These are phyloP conservation scores for Paramyrothecium roridum DNA, from an alignment of 2,329 filamentous ascomycete genomes.

Conservation along the genomic window DNA sequence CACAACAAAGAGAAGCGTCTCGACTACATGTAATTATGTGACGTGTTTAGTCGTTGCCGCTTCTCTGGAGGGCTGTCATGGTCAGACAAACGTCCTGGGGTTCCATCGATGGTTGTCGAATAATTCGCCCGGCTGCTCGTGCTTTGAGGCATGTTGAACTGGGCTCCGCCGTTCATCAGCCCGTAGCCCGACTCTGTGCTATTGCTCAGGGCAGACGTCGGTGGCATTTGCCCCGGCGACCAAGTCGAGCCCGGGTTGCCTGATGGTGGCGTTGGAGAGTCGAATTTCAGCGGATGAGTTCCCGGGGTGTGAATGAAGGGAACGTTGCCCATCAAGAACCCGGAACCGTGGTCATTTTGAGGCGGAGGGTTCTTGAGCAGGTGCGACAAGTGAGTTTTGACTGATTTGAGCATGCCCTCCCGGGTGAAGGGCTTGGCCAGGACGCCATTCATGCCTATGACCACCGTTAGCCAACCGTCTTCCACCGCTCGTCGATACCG, in stretches of 20 bases:
- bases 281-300: slow-evolving; percentile 42
- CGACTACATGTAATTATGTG: slow-evolving; percentile 21
- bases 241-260: slow-evolving; percentile 42
- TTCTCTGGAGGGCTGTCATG: slow-evolving; percentile 43
- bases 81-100: slow-evolving; percentile 22
- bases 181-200: slow-evolving; percentile 45
- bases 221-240: slow-evolving; percentile 50
- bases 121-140: slow-evolving; percentile 19
- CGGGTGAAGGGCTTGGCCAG: slow-evolving; percentile 95
- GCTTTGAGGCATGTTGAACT: slow-evolving; percentile 28
- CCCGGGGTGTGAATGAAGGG: slow-evolving; percentile 30
- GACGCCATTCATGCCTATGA: slow-evolving; percentile 93
- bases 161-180: slow-evolving; percentile 37
- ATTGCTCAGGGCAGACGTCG: slow-evolving; percentile 40
- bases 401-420: slow-evolving; percentile 76
- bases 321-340: slow-evolving; percentile 28
- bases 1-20: slow-evolving; percentile 32
- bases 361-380: slow-evolving; percentile 66
- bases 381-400: slow-evolving; percentile 85
- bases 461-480: slow-evolving; percentile 12
- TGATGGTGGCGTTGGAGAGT: slow-evolving; percentile 54
- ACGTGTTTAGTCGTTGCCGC: slow-evolving; percentile 44
- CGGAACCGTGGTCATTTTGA: slow-evolving; percentile 35
- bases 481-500: neutral
- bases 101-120: slow-evolving; percentile 12